Percentiles rank a stretch among this genome's conserved stretches.
These are phyloP conservation scores for Fusarium sp. DNA, from an alignment of 2,329 filamentous ascomycete species.

Conservation along the genomic window DNA sequence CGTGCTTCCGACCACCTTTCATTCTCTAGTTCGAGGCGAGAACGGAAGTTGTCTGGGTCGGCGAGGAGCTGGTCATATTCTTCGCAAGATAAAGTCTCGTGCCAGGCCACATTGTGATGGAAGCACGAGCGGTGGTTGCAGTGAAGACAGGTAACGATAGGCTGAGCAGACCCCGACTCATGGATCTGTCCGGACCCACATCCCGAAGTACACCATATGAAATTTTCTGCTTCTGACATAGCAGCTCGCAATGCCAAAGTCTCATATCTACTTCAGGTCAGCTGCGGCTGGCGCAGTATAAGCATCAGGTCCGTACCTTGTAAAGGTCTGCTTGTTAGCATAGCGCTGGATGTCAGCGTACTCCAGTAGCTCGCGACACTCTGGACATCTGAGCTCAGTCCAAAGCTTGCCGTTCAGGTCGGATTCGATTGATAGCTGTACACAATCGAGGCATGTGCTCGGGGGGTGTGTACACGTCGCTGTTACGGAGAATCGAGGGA, in stretches of 20 bases:
- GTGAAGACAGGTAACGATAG: constrained; percentile 60
- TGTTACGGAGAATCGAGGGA: constrained; percentile 55
- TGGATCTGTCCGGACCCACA: constrained; percentile 70
- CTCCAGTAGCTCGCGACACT: constrained; percentile 62
- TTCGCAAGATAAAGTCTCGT: constrained; percentile 58
- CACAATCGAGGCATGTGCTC: constrained; percentile 54
- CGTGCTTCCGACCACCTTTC: constrained; percentile 57
- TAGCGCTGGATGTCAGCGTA: constrained; percentile 63
- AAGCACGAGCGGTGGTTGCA: constrained; percentile 62
- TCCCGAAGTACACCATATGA: constrained; percentile 67
- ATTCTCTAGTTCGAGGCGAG: constrained; percentile 55
- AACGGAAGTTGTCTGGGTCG: constrained; percentile 58
- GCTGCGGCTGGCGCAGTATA: not conserved
- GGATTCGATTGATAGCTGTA: constrained; percentile 54
- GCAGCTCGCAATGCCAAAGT: constrained; percentile 60
- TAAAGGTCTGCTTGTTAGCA: constrained; percentile 61
- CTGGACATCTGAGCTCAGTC: constrained; percentile 67
- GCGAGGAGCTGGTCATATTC: constrained; percentile 60
- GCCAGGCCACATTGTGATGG: constrained; percentile 60
- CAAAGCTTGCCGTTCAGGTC: constrained; percentile 56
- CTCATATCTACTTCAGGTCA: constrained; percentile 57
- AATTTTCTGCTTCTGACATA: constrained; percentile 61
- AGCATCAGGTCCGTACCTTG: constrained; percentile 52
- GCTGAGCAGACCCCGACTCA: constrained; percentile 55
- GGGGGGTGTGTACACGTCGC: constrained; percentile 54